Base-by-base conservation (phyloP, 2,329 filamentous ascomycete genomes). In the Ophiostoma quercus region DNA sequence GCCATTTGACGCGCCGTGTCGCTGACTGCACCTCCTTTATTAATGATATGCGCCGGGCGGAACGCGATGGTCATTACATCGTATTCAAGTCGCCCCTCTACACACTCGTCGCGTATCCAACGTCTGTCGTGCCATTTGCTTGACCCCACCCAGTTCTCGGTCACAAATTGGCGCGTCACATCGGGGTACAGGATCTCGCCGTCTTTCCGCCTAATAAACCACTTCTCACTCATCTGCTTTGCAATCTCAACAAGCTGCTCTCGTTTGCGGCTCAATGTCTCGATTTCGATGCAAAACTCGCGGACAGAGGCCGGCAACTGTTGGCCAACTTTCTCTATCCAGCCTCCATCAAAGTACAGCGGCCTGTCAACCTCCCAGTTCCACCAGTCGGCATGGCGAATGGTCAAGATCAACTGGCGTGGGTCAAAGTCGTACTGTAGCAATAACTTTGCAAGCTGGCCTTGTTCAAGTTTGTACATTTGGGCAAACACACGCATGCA, bases 341-440 rank as follows among this genome's bases (percentile, higher is more conserved):
- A 84, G 0, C 47, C 11, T 0, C 75, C 76, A 0, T 76, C 73
- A 37, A 84, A 78, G 4, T 73, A 71, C 6, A 84, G 74, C 2
- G 76, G 76, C 3, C 73, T 60, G 67, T 82, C 77, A 0, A 67
- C 0, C 72, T 83, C 80, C 82, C 81, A 83, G 22, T 67, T 75
- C 80, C 81, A 84, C 77, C 82, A 84, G 71, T 85, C 83, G 2
- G 82, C 78, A 70, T 85, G 83, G 0, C 83, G 79, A 8, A 85
- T 78, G 0, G 82, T 84, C 12, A 85, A 73, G 0, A 79, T 82
- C 1, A 85, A 67, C 1, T 71, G 73, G 1, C 75, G 76, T 0
- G 82, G 81, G 7, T 74, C 71, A 41, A 83, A 77, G 14, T 75
- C 69, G 0, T 71, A 73, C 60, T 0, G 82, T 72, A 3, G 3